Percentiles rank a stretch among this genome's conserved stretches.
Evolutionary conservation across 331 rosid species (phyloP).

Genomic region (Acacia pycnantha): DNA sequence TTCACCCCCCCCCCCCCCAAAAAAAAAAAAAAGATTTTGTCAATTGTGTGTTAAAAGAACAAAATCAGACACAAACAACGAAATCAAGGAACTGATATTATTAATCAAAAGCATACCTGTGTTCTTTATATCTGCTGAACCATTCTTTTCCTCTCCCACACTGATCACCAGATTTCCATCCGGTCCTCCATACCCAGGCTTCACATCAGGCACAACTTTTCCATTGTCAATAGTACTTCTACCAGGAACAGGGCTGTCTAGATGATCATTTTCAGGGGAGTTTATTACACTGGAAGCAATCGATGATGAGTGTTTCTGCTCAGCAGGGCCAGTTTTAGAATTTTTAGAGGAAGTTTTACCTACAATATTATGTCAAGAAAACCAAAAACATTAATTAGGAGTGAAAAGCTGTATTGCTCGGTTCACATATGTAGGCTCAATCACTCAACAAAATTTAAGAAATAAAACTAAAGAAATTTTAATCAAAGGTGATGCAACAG

Average conservation of each 20-base stretch:
- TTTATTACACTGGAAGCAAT: neutral
- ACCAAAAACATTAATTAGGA: neutral
- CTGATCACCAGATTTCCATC: neutral
- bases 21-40: neutral
- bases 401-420: neutral
- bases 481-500: neutral
- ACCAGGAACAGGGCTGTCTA: slow-evolving; percentile 8
- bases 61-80: neutral
- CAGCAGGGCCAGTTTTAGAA: slow-evolving; percentile 23
- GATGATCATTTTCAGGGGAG: slow-evolving; percentile 17
- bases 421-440: neutral
- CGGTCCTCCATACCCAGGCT: slow-evolving; percentile 17
- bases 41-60: neutral
- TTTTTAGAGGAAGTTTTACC: slow-evolving; percentile 22
- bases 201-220: neutral
- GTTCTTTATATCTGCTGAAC: slow-evolving; percentile 15
- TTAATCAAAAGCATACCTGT: slow-evolving; percentile 28
- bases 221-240: neutral
- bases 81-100: neutral
- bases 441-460: slow-evolving; percentile 9
- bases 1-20: no score
- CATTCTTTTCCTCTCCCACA: slow-evolving; percentile 17
- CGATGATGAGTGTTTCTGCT: slow-evolving; percentile 19
- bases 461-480: slow-evolving; percentile 18
- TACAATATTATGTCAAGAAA: slow-evolving; percentile 5